Conservation (phyloP, 2,329 filamentous ascomycete genomes). For the Aspergillus tamarii region DNA sequence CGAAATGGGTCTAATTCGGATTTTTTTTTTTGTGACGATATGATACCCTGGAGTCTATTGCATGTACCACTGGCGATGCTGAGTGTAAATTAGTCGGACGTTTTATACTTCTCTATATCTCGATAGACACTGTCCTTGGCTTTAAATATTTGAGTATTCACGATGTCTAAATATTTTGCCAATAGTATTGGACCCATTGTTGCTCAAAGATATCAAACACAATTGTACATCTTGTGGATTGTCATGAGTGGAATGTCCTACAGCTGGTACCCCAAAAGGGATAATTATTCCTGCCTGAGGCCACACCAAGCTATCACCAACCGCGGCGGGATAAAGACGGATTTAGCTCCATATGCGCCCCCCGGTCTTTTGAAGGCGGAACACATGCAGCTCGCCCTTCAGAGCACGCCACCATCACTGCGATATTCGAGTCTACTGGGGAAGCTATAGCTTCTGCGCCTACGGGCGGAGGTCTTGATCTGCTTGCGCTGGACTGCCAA, state of each 20-base stretch:
- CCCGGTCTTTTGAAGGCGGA: background rate
- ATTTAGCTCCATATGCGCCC: constrained; percentile 9
- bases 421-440: constrained; percentile 4
- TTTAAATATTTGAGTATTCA: background rate
- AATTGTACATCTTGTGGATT: too few species aligned
- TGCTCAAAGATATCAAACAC: too few species aligned
- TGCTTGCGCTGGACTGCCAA: constrained; percentile 2
- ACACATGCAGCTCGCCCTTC: constrained; percentile 1
- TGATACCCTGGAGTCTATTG: constrained; percentile 12
- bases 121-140: background rate
- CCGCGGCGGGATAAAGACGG: background rate
- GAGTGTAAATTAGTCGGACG: background rate
- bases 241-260: too few species aligned
- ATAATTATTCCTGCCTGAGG: constrained; percentile 28
- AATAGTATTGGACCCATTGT: too few species aligned
- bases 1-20: background rate
- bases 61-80: constrained; percentile 1
- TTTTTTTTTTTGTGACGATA: constrained; percentile 10
- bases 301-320: constrained; percentile 11
- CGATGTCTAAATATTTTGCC: background rate
- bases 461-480: constrained; percentile 25
- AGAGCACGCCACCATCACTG: constrained; percentile 7
- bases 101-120: background rate
- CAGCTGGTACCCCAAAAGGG: too few species aligned
- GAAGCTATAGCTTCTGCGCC: constrained; percentile 20